Conservation (phyloP, 23 red algal species). For the Gracilaria vermiculophylla region DNA sequence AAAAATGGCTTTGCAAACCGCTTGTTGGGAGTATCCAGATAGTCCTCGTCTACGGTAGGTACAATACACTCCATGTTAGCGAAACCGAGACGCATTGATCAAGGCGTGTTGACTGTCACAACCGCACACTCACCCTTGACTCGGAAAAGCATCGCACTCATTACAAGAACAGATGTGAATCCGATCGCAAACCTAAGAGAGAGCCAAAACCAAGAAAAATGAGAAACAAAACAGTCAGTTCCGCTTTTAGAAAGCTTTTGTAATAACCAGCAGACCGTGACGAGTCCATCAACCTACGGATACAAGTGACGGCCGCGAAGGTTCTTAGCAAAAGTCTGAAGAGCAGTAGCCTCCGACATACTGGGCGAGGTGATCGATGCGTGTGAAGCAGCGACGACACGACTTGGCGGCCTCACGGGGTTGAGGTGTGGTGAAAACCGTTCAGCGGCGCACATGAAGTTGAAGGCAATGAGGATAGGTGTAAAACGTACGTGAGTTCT, state of each 20-base stretch:
- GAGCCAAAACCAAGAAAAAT: background rate
- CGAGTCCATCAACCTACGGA: background rate
- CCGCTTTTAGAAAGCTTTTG: background rate
- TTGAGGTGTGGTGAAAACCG: background rate
- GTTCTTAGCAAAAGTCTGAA: constrained; percentile 32
- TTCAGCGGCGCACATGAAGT: too few relatives aligned
- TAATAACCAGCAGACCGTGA: background rate
- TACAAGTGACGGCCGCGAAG: constrained; percentile 52
- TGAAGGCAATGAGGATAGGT: too few relatives aligned
- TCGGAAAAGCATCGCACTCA: constrained; percentile 7
- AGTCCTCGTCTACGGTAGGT: constrained; percentile 31
- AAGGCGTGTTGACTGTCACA: background rate
- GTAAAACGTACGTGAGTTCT: background rate
- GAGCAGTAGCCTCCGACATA: constrained; percentile 22
- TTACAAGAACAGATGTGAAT: constrained; percentile 25
- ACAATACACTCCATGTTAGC: background rate
- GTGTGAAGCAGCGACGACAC: background rate
- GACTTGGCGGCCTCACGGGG: background rate
- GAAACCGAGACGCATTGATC: background rate
- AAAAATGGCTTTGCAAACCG: constrained; percentile 45
- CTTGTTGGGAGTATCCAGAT: constrained; percentile 29
- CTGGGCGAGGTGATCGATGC: background rate
- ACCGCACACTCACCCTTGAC: constrained; percentile 8
- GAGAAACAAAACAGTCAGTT: background rate
- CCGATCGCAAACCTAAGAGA: constrained; percentile 47